Conservation (phyloP, 495 filamentous ascomycete genomes). For the Talaromyces proteolyticus region DNA sequence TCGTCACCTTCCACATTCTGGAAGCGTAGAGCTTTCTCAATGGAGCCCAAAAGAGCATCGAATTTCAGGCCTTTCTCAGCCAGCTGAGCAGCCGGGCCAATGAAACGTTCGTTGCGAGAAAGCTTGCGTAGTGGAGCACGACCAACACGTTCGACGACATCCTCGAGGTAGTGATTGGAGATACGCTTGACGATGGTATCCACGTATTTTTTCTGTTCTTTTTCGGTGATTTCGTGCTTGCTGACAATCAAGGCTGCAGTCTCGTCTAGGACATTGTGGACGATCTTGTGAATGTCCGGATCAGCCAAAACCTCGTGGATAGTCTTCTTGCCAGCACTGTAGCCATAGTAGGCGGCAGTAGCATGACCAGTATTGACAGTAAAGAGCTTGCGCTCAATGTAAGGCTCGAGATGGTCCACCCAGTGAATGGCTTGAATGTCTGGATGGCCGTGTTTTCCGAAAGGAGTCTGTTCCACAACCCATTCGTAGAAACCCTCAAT, state of each 20-base stretch:
- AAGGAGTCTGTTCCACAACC: slow-evolving; percentile 85
- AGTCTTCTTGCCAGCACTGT: slow-evolving; percentile 71
- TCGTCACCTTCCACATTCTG: slow-evolving; percentile 86
- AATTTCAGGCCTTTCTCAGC: slow-evolving; percentile 70
- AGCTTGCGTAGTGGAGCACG: slow-evolving; percentile 93
- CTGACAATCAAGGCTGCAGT: slow-evolving; percentile 76
- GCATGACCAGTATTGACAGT: slow-evolving; percentile 98
- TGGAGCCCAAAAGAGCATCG: slow-evolving; percentile 62
- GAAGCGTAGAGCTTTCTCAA: slow-evolving; percentile 87
- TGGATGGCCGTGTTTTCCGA: slow-evolving; percentile 57
- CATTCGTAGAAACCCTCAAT: slow-evolving; percentile 99
- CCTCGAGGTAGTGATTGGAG: slow-evolving; percentile 89
- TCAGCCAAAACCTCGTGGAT: slow-evolving; percentile 80
- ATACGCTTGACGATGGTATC: slow-evolving; percentile 88
- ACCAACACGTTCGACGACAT: slow-evolving; percentile 90
- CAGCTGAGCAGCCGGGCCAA: slow-evolving; percentile 81
- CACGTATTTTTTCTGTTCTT: slow-evolving; percentile 85
- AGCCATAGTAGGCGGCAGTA: slow-evolving; percentile 93
- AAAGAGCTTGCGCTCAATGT: slow-evolving; percentile 98
- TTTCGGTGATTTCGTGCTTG: slow-evolving; percentile 72
- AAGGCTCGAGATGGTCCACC: slow-evolving; percentile 86
- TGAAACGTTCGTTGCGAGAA: slow-evolving; percentile 86
- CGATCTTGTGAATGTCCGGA: slow-evolving; percentile 62
- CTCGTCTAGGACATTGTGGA: slow-evolving; percentile 70
- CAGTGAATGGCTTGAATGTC: slow-evolving; percentile 83